Evolutionary conservation across 1,139 yeast genomes (phyloP).

Genomic region (Trichomonascaceae sp.): DNA sequence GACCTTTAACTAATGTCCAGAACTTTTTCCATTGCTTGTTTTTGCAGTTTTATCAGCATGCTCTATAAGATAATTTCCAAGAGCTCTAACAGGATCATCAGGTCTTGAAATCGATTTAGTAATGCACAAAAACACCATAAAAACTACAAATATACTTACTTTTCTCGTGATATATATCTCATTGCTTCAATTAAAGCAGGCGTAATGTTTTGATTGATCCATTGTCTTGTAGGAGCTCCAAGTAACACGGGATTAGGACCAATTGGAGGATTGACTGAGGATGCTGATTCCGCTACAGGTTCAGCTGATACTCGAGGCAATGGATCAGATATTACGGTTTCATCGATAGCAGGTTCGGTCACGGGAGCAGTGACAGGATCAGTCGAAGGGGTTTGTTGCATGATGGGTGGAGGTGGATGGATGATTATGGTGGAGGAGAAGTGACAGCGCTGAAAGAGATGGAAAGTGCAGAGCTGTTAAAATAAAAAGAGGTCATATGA

Average conservation of each 20-base stretch:
- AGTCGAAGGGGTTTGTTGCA: neutral
- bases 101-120: conserved; percentile 36
- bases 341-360: neutral
- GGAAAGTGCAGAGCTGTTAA: too few species aligned
- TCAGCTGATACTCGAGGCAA: conserved; percentile 5
- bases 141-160: conserved; percentile 24
- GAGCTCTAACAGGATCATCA: conserved; percentile 57
- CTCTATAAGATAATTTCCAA: conserved; percentile 65
- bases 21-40: neutral
- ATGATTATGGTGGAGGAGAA: neutral
- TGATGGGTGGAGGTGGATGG: neutral
- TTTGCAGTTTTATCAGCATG: conserved; percentile 13
- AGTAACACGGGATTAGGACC: conserved; percentile 3
- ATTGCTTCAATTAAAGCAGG: conserved; percentile 63
- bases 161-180: conserved; percentile 45
- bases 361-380: neutral
- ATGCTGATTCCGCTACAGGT: neutral
- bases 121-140: neutral
- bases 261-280: neutral
- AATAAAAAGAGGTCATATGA: too few species aligned
- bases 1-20: neutral
- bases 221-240: conserved; percentile 75
- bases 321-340: conserved; percentile 8
- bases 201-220: conserved; percentile 68
- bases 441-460: neutral